phyloP scores from a whole-genome alignment of 1,284 basidiomycete species.

The Pascua sp. region DNA sequence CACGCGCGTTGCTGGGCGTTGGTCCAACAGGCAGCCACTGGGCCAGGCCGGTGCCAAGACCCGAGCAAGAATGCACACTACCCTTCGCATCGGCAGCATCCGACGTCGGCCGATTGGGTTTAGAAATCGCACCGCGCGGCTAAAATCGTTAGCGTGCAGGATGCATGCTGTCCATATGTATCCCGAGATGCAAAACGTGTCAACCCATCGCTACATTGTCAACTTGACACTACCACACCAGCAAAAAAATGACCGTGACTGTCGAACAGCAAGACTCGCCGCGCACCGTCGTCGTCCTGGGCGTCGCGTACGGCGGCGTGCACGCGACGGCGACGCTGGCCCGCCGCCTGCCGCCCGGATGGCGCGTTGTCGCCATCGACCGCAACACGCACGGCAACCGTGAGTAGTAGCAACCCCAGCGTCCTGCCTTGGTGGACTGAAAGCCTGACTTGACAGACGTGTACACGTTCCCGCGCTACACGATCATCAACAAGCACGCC shows the following conservation, averaged over 20 bases:
- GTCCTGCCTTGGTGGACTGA: too few species aligned
- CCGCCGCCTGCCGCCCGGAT: constrained; percentile 58
- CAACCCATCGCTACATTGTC: background rate
- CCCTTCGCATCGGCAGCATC: too few species aligned
- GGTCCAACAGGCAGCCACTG: too few species aligned
- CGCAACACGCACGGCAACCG: constrained; percentile 58
- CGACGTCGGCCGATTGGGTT: too few species aligned
- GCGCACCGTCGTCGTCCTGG: constrained; percentile 58
- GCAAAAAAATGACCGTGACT: constrained; percentile 5
- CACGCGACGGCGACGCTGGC: constrained; percentile 61
- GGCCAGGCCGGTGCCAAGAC: too few species aligned
- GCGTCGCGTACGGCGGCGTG: constrained; percentile 58
- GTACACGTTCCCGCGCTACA: constrained; percentile 54
- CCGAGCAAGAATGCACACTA: too few species aligned
- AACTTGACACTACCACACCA: background rate
- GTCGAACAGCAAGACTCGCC: background rate
- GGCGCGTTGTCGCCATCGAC: constrained; percentile 65
- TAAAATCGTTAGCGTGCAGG: too few species aligned
- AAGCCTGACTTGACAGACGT: constrained; percentile 43
- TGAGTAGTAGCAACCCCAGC: constrained; percentile 14
- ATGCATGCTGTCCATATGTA: too few species aligned
- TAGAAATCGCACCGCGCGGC: too few species aligned
- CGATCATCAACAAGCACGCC: constrained; percentile 50
- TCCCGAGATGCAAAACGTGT: too few species aligned
- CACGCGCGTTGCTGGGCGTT: too few species aligned